phyloP scores from a whole-genome alignment of 169 alveolate genomes.

The Eimeria praecox region DNA sequence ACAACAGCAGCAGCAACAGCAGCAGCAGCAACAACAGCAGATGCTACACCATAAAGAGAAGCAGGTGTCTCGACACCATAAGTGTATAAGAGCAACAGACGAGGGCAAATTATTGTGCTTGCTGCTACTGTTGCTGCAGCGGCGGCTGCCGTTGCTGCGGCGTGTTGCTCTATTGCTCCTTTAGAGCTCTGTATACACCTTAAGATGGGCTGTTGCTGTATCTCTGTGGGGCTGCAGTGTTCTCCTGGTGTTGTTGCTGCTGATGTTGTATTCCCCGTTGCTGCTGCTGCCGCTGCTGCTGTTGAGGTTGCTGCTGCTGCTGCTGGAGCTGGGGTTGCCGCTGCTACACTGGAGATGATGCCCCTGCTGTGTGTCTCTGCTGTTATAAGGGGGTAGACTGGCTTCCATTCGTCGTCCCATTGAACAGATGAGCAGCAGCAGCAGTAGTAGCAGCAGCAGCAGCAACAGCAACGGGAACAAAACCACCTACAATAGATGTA shows the following conservation, averaged over 20 bases:
- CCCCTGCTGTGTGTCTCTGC: neutral
- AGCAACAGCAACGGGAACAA: neutral
- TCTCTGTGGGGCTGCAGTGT: no score
- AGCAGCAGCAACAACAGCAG: no score
- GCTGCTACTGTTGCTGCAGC: neutral
- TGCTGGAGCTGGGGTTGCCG: neutral
- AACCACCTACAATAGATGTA: neutral
- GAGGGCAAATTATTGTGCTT: no score
- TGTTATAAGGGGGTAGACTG: neutral
- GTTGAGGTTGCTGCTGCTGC: neutral
- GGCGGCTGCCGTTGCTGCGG: slow-evolving; percentile 9
- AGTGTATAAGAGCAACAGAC: no score
- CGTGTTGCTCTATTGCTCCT: no score
- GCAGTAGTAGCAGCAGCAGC: neutral
- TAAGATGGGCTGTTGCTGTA: no score
- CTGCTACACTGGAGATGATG: neutral
- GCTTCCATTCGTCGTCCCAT: neutral
- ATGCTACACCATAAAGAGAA: no score
- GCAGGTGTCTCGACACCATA: no score
- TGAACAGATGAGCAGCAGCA: neutral
- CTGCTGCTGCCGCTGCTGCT: slow-evolving; percentile 9
- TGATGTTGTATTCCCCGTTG: no score
- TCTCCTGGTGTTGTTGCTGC: no score
- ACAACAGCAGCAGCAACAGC: neutral
- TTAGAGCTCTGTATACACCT: no score